A percentile compares a stretch with the other conserved stretches of the same genome.
phyloP scores from a whole-genome alignment of 2,329 filamentous ascomycete genomes.

The Ascochyta fabae region DNA sequence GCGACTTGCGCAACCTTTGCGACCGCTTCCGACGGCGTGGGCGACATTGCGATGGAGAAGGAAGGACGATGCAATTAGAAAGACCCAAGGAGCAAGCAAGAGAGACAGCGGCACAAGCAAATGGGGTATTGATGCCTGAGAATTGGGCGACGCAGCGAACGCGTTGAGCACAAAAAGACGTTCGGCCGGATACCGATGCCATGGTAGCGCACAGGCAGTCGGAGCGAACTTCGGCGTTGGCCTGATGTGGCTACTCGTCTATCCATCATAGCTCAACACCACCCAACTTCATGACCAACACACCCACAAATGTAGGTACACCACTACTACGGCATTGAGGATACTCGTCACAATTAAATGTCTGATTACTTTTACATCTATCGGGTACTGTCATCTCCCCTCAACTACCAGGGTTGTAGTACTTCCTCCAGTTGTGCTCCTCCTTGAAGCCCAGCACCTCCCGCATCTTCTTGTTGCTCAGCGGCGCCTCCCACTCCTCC shows the following conservation, averaged over 20 bases:
- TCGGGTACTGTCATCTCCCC: neutral
- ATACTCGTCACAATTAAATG: no score
- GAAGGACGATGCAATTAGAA: constrained; percentile 12
- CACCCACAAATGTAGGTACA: no score
- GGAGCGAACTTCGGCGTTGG: constrained; percentile 3
- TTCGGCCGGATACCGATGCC: constrained; percentile 1
- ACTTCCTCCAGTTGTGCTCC: constrained; percentile 63
- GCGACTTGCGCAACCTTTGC: constrained; percentile 23
- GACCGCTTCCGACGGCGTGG: constrained; percentile 16
- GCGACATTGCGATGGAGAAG: constrained; percentile 15
- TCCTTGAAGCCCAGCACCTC: constrained; percentile 66
- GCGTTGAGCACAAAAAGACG: constrained; percentile 11
- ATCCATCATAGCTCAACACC: no score
- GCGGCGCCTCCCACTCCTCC: constrained; percentile 64
- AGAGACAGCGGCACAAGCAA: constrained; percentile 9
- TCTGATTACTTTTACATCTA: no score
- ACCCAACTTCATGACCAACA: no score
- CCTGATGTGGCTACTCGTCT: neutral
- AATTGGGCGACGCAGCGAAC: constrained; percentile 4
- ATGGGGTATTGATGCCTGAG: constrained; percentile 14
- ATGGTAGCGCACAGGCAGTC: neutral
- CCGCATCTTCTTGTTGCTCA: constrained; percentile 66
- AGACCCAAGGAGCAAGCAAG: constrained; percentile 8
- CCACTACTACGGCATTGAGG: no score
- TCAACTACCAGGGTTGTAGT: constrained; percentile 48